phyloP scores from a whole-genome alignment of 345 rosid genomes.

The Rhodamnia rubescens region DNA sequence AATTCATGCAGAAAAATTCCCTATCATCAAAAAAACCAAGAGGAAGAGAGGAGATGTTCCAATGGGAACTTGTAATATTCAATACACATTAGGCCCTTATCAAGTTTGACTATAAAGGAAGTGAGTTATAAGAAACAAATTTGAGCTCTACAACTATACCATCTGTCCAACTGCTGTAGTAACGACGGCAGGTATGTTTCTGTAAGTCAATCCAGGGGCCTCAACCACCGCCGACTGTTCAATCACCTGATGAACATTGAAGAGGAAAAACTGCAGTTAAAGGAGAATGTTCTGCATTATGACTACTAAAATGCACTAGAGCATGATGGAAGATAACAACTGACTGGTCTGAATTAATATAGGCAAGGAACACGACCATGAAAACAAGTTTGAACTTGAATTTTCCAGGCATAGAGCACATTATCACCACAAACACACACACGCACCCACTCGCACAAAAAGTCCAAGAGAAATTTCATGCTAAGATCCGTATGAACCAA shows the following conservation, averaged over 20 bases:
- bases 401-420: neutral
- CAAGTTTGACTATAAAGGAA: neutral
- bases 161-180: constrained; percentile 73
- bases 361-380: neutral
- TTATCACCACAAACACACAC: neutral
- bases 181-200: constrained; percentile 28
- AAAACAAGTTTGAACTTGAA: neutral
- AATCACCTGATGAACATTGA: constrained; percentile 29
- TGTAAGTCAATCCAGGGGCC: constrained; percentile 34
- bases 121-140: neutral
- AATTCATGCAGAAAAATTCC: neutral
- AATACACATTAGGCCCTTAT: neutral
- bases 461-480: neutral
- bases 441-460: neutral
- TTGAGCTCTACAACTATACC: constrained; percentile 23
- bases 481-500: neutral
- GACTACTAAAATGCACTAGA: neutral
- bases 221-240: constrained; percentile 59
- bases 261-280: neutral
- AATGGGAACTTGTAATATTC: neutral
- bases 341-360: neutral
- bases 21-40: neutral
- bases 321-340: neutral
- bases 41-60: neutral
- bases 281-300: neutral